Evolutionary conservation across 2,329 filamentous ascomycete genomes (phyloP), one percentile per base, ranked within the genome.

Genomic region (Diaporthe sp.): DNA sequence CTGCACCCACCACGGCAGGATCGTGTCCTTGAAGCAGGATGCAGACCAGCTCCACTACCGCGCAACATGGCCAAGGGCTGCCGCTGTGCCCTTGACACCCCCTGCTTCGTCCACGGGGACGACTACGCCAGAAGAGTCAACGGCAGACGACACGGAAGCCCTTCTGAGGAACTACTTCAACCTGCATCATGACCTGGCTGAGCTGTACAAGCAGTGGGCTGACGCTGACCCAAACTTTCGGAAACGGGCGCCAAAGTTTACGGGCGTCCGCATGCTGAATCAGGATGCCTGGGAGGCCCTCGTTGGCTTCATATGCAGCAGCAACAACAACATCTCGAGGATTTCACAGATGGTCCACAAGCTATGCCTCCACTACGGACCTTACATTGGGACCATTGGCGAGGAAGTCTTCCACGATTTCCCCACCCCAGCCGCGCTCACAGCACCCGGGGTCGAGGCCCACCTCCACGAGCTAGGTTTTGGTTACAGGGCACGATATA

Each of bases 301-400:
- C 30, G 87, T 99, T 32, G 93, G 94, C 73, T 99, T 99, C 83
- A 99, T 99, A 77, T 99, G 97, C 88, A 98, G 96, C 84, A 98
- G 95, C 84, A 99, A 99, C 84, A 99, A 99, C 85, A 98, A 99
- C 81, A 99, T 99, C 75, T 90, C 92, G 2, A 91, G 97, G 51
- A 99, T 99, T 81, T 96, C 94, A 7, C 94, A 97, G 83, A 99
- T 99, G 97, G 95, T 96, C 30, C 92, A 97, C 78, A 98, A 98
- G 79, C 86, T 99, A 17, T 99, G 97, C 81, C 83, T 90, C 37
- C 90, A 97, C 80, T 99, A 98, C 79, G 97, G 97, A 0, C 90
- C 92, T 0, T 86, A 94, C 5, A 90, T 98, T 71, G 94, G 91
- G 1, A 87, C 92, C 55, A 82, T 98, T 70, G 92, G 91, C 37